phyloP scores from a whole-genome alignment of 345 rosid species.

The Populus deltoides region DNA sequence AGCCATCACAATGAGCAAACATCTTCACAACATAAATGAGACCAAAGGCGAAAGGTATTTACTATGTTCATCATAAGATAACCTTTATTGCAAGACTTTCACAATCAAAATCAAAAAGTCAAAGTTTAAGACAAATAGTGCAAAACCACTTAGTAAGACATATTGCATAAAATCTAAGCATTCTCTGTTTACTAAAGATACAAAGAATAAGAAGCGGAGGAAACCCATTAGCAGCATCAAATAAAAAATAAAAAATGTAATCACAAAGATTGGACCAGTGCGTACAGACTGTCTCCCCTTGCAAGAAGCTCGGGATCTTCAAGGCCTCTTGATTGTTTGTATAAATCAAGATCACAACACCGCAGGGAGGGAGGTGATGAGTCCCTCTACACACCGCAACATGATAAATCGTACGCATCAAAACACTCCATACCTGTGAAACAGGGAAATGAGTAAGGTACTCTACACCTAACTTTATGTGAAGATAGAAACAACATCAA shows the following conservation, averaged over 20 bases:
- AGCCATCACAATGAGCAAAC: neutral
- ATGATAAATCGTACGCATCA: slow-evolving; percentile 63
- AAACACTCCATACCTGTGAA: slow-evolving; percentile 72
- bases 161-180: neutral
- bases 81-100: neutral
- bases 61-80: neutral
- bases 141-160: neutral
- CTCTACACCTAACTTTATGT: slow-evolving; percentile 5
- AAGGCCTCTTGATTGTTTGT: slow-evolving; percentile 72
- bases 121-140: neutral
- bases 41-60: neutral
- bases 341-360: slow-evolving; percentile 82
- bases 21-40: neutral
- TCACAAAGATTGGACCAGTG: slow-evolving; percentile 12
- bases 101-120: neutral
- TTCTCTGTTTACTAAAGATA: neutral
- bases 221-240: neutral
- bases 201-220: neutral
- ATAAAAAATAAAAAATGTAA: neutral
- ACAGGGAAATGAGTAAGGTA: neutral
- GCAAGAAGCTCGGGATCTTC: slow-evolving; percentile 93
- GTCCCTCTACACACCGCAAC: slow-evolving; percentile 84
- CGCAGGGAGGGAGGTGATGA: slow-evolving; percentile 58
- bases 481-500: slow-evolving; percentile 2
- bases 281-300: slow-evolving; percentile 95